phyloP scores from a whole-genome alignment of 2,329 filamentous ascomycete species.

The Fusarium sp. region DNA sequence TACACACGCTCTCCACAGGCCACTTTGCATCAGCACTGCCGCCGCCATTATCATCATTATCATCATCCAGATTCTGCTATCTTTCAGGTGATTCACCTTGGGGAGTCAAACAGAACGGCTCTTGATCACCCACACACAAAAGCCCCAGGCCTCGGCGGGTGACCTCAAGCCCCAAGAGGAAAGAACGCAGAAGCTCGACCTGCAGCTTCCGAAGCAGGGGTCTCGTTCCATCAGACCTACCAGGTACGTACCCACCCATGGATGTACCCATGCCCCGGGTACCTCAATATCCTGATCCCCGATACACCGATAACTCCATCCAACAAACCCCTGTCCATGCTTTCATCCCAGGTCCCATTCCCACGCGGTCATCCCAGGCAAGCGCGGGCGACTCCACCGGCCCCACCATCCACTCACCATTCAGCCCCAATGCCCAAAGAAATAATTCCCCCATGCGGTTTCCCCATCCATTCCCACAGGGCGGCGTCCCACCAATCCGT shows the following conservation, averaged over 20 bases:
- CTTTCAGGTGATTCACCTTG: constrained; percentile 26
- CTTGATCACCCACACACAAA: constrained; percentile 21
- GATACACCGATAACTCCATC: constrained; percentile 41
- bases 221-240: constrained; percentile 16
- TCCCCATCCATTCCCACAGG: constrained; percentile 37
- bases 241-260: constrained; percentile 30
- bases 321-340: constrained; percentile 8
- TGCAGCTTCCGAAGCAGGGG: constrained; percentile 36
- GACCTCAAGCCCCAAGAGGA: constrained; percentile 37
- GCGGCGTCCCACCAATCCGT: constrained; percentile 3
- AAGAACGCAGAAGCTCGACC: constrained; percentile 36
- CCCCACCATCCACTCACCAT: constrained; percentile 34
- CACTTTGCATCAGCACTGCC: not conserved
- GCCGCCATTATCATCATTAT: not conserved
- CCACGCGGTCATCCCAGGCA: constrained; percentile 41
- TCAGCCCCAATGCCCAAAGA: constrained; percentile 42
- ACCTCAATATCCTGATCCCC: constrained; percentile 30
- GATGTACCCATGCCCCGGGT: constrained; percentile 16
- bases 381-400: not conserved
- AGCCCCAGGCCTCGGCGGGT: constrained; percentile 24
- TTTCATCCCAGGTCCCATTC: constrained; percentile 35
- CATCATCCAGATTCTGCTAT: not conserved
- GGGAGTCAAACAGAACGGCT: constrained; percentile 17
- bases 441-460: constrained; percentile 39
- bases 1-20: constrained; percentile 15